phyloP scores from a whole-genome alignment of 257 asterid species.

The Nicotiana otophora region DNA sequence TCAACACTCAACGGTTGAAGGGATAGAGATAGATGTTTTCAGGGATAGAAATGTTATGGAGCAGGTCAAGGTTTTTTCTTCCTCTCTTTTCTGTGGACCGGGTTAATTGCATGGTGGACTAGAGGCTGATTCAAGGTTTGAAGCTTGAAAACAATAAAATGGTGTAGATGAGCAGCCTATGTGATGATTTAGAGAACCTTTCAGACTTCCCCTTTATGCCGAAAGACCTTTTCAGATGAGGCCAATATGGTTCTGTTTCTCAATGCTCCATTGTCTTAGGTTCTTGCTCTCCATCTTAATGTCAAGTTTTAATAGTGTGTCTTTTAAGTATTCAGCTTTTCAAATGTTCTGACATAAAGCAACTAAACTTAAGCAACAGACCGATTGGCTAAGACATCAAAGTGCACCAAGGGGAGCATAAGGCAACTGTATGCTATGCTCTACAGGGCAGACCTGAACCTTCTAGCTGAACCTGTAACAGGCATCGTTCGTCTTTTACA shows the following conservation, averaged over 20 bases:
- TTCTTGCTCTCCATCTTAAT: background rate
- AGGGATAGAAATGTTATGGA: background rate
- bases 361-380: slow-evolving; percentile 7
- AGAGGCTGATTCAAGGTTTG: background rate
- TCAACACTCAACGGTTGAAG: background rate
- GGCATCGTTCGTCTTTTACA: no score
- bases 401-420: slow-evolving; percentile 81
- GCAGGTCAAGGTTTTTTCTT: background rate
- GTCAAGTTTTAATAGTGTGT: background rate
- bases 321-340: background rate
- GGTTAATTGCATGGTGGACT: background rate
- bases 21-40: background rate
- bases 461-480: no score
- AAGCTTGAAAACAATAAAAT: background rate
- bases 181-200: background rate
- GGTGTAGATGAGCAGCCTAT: background rate
- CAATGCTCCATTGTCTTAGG: background rate
- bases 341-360: background rate
- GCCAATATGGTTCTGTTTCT: background rate
- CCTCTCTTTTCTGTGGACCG: background rate
- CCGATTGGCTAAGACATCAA: slow-evolving; percentile 71
- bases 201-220: background rate
- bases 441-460: no score
- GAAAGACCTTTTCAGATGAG: background rate
- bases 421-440: slow-evolving; percentile 20